Evolutionary conservation across 2,329 filamentous ascomycete species (phyloP).

Genomic region (Penicillium sclerotiorum): DNA sequence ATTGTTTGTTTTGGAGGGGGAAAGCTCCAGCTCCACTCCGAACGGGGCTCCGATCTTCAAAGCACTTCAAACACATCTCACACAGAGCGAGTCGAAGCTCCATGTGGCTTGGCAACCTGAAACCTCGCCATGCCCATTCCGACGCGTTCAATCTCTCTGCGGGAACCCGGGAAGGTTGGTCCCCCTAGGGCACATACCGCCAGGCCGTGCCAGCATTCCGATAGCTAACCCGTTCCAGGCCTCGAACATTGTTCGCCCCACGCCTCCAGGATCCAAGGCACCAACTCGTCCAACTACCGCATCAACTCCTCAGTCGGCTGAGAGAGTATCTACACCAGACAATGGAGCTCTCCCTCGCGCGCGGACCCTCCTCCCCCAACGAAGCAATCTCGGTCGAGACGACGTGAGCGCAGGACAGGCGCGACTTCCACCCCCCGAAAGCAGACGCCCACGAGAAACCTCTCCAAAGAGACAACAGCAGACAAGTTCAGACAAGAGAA

Average conservation of each 20-base stretch:
- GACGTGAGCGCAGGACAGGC: slow-evolving; percentile 17
- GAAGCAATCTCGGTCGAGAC: slow-evolving; percentile 24
- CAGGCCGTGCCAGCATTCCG: slow-evolving; percentile 18
- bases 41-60: too few relatives aligned
- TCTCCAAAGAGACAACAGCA: slow-evolving; percentile 17
- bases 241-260: slow-evolving; percentile 27
- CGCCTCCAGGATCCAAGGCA: slow-evolving; percentile 17
- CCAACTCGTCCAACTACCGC: slow-evolving; percentile 13
- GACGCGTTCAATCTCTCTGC: slow-evolving; percentile 39
- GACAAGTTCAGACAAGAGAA: slow-evolving; percentile 7
- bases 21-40: too few relatives aligned
- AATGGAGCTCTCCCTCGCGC: slow-evolving; percentile 23
- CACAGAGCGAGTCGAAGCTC: not conserved
- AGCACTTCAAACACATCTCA: not conserved
- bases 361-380: slow-evolving; percentile 38
- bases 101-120: not conserved
- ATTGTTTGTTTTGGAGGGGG: too few relatives aligned
- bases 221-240: slow-evolving; percentile 20
- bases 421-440: slow-evolving; percentile 25
- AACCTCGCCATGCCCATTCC: slow-evolving; percentile 41
- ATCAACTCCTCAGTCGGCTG: slow-evolving; percentile 16
- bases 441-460: slow-evolving; percentile 17
- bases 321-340: slow-evolving; percentile 11
- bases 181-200: slow-evolving; percentile 6
- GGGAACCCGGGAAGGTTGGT: slow-evolving; percentile 35